phyloP scores from a whole-genome alignment of 208 protist species.

The Zelonia costaricensis region DNA sequence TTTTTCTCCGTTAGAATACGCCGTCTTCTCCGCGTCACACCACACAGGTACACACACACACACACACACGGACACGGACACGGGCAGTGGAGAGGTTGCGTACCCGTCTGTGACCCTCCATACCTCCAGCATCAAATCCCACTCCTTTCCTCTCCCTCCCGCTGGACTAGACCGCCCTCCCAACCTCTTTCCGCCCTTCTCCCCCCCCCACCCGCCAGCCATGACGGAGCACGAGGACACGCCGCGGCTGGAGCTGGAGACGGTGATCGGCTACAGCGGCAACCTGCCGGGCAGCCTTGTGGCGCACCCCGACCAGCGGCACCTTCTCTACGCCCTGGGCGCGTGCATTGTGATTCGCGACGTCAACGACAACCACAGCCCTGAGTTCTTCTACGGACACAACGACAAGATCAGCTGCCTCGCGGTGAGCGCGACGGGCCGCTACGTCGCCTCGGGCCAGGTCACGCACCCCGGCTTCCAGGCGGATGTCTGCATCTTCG shows the following conservation, averaged over 20 bases:
- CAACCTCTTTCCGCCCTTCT: no score
- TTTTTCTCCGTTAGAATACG: no score
- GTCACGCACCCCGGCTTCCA: conserved; percentile 95
- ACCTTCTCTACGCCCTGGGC: conserved; percentile 93
- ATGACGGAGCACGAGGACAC: conserved; percentile 73
- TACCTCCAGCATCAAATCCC: no score
- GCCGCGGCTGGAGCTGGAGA: conserved; percentile 72
- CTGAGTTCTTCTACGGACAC: conserved; percentile 94
- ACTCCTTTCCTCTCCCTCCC: neutral
- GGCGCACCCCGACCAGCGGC: conserved; percentile 87
- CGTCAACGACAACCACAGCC: conserved; percentile 63
- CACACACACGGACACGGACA: neutral
- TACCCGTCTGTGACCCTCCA: no score
- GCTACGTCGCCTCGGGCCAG: conserved; percentile 95
- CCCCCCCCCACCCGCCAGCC: no score
- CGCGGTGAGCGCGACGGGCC: conserved; percentile 85
- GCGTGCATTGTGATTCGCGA: conserved; percentile 93
- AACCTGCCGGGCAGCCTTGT: conserved; percentile 82
- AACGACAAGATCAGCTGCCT: conserved; percentile 95
- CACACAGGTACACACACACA: neutral
- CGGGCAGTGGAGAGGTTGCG: no score
- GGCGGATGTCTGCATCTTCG: conserved; percentile 94
- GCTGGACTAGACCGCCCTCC: no score
- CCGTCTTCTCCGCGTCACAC: neutral
- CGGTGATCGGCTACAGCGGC: conserved; percentile 86